Conservation (phyloP, 2,329 filamentous ascomycete genomes). For the Xylaria sp. region DNA sequence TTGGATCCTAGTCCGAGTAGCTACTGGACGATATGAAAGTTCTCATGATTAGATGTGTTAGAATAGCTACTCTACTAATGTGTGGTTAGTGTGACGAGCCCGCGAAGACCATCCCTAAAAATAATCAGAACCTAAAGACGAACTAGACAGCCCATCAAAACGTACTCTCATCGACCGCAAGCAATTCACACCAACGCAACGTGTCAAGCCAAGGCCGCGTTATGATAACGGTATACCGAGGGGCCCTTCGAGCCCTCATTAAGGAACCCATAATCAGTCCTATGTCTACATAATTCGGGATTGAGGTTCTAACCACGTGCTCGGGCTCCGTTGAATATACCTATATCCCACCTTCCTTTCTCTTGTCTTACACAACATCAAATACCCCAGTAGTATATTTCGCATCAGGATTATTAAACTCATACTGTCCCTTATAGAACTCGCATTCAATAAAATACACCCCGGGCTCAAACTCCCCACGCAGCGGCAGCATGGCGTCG, state of each 20-base stretch:
- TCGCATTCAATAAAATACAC: constrained; percentile 16
- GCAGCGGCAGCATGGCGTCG: background rate
- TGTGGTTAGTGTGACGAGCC: too few relatives aligned
- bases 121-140: too few relatives aligned
- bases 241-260: background rate
- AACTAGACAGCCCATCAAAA: too few relatives aligned
- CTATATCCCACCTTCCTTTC: background rate
- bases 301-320: background rate
- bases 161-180: too few relatives aligned
- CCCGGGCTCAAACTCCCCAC: background rate
- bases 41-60: too few relatives aligned
- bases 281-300: too few relatives aligned
- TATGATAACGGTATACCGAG: background rate
- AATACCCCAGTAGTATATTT: constrained; percentile 12
- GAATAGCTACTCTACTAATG: too few relatives aligned
- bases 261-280: too few relatives aligned
- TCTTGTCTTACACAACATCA: background rate
- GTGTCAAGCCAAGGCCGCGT: background rate
- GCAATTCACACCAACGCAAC: too few relatives aligned
- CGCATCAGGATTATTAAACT: constrained; percentile 7
- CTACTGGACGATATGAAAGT: too few relatives aligned
- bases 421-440: constrained; percentile 18
- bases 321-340: background rate
- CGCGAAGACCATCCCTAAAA: too few relatives aligned
- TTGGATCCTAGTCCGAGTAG: too few relatives aligned